Conservation (phyloP, 2,329 filamentous ascomycete genomes). For the Penicillium sp. region DNA sequence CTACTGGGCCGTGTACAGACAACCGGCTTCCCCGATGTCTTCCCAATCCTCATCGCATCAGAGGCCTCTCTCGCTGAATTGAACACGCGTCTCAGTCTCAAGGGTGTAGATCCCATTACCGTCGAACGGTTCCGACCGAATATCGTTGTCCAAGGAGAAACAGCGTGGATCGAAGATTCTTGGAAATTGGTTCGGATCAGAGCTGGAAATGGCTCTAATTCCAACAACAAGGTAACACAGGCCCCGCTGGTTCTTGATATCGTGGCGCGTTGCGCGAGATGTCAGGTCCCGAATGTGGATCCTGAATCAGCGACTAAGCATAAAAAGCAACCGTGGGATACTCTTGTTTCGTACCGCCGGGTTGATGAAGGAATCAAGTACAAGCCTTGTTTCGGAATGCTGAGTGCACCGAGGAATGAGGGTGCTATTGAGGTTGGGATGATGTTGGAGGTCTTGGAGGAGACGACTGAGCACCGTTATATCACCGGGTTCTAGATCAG, state of each 20-base stretch:
- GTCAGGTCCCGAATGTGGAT: slow-evolving; percentile 66
- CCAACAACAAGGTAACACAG: neutral
- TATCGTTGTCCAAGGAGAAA: slow-evolving; percentile 58
- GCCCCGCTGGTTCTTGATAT: slow-evolving; percentile 54
- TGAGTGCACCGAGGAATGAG: slow-evolving; percentile 59
- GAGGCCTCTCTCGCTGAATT: slow-evolving; percentile 59
- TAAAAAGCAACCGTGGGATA: slow-evolving; percentile 61
- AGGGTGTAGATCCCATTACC: slow-evolving; percentile 50
- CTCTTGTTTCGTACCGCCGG: slow-evolving; percentile 60
- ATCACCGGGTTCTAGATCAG: slow-evolving; percentile 21
- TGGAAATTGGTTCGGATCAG: slow-evolving; percentile 58
- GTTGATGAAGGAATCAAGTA: slow-evolving; percentile 62
- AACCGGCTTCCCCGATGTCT: slow-evolving; percentile 62
- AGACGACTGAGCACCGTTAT: slow-evolving; percentile 60
- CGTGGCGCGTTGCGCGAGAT: slow-evolving; percentile 60
- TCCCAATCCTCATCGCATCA: slow-evolving; percentile 57
- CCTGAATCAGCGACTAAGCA: slow-evolving; percentile 62
- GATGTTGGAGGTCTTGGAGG: slow-evolving; percentile 58
- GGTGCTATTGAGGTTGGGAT: slow-evolving; percentile 59
- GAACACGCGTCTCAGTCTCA: slow-evolving; percentile 51
- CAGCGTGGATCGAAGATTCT: slow-evolving; percentile 62
- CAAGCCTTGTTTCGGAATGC: slow-evolving; percentile 68
- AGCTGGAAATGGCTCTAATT: slow-evolving; percentile 4
- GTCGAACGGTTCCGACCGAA: slow-evolving; percentile 66
- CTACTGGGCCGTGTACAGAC: slow-evolving; percentile 55